Evolutionary conservation across 2,329 filamentous ascomycete genomes (phyloP), one percentile per base, ranked within the genome.

Genomic region (Diaporthe destruens): DNA sequence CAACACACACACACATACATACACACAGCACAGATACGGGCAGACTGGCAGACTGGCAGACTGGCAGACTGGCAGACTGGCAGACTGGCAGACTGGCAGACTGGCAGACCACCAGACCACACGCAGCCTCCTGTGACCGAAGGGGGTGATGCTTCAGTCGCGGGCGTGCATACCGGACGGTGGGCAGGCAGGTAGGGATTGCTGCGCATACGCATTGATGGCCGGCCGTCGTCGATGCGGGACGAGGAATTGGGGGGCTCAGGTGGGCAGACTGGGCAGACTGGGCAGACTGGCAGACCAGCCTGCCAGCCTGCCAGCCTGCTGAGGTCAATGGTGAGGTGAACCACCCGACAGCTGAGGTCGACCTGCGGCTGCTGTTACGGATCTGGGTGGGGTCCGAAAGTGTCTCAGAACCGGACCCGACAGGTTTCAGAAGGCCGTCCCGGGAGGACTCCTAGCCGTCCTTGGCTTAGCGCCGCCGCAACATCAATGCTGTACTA

Each of bases 321-420:
- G 36, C 8, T 39, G 36, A 39, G 36, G 36, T 39, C 3, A 39
- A 1, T 25, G 34, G 7, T 23, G 36, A 29, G 36, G 23, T 39
- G 55, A 32, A 20, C 12, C 39, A 42, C 6, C 18, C 6, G 39
- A 29, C 44, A 66, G 61, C 47, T 66, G 61, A 66, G 47, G 61
- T 66, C 32, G 47, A 39, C 47, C 39, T 66, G 61, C 61, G 61
- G 61, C 61, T 66, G 61, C 47, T 66, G 61, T 66, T 39, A 66
- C 34, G 51, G 53, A 68, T 47, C 23, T 16, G 51, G 18, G 65
- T 68, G 67, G 54, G 29, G 56, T 20, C n/a, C 14, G 20, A 25
- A 49, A 70, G 55, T 70, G 67, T 70, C 67, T 70, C 67, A 70
- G 67, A 39, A 61, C 18, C 67, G 54, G 53, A 44, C 61, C 49